A percentile compares a stretch with the other conserved stretches of the same genome.
phyloP scores from a whole-genome alignment of 306 rosid species.

The Cucumis hystrix region DNA sequence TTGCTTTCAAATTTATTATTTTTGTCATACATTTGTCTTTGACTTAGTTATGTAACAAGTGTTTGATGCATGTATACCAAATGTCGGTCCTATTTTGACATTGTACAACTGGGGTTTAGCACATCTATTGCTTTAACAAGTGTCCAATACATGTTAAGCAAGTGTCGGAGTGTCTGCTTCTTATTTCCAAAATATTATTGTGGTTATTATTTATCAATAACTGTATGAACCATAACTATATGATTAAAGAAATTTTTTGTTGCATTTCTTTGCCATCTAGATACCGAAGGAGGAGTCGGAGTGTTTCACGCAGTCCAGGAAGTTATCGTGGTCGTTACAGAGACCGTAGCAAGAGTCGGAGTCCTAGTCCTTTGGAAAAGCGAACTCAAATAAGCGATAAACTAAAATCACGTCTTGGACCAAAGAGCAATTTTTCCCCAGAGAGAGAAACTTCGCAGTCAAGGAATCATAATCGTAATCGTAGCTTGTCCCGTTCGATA shows the following conservation, averaged over 20 bases:
- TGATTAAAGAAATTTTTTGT: not conserved
- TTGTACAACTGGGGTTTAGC: no score
- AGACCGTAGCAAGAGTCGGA: conserved; percentile 31
- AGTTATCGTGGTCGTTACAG: conserved; percentile 34
- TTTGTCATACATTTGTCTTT: no score
- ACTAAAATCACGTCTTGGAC: conserved; percentile 82
- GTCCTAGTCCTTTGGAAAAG: conserved; percentile 50
- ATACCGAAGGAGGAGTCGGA: conserved; percentile 51
- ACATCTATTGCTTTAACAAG: no score
- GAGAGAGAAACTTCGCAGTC: conserved; percentile 30
- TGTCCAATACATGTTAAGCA: no score
- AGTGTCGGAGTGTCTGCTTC: no score
- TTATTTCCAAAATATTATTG: no score
- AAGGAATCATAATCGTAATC: conserved; percentile 9
- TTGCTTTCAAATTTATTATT: no score
- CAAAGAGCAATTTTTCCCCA: conserved; percentile 31
- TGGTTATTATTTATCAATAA: not conserved
- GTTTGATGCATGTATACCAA: no score
- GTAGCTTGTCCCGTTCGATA: conserved; percentile 29
- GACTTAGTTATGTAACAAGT: no score
- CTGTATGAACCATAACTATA: not conserved
- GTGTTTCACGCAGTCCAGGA: conserved; percentile 64
- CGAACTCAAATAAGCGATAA: conserved; percentile 54
- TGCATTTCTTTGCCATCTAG: conserved; percentile 18
- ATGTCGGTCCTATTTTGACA: no score